Percentiles rank a stretch among this genome's conserved stretches.
Evolutionary conservation across 257 asterid genomes (phyloP).

Genomic region (Nicotiana tabacum): DNA sequence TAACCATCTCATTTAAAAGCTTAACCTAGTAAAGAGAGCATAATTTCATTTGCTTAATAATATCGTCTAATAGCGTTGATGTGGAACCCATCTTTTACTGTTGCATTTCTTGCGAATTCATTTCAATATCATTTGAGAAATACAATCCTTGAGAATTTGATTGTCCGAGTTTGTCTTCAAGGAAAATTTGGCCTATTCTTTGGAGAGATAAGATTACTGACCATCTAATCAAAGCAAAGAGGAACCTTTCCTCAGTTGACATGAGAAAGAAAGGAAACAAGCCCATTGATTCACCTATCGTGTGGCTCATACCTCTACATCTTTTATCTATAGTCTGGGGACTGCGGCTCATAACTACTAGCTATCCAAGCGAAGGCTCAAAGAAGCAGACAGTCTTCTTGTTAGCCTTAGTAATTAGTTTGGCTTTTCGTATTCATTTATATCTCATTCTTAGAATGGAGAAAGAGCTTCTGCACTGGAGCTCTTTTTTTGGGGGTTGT

Average conservation of each 20-base stretch:
- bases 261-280: background rate
- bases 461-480: background rate
- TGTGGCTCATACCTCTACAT: background rate
- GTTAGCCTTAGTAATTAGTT: background rate
- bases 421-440: background rate
- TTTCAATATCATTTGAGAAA: background rate
- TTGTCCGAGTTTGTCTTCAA: background rate
- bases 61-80: background rate
- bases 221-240: background rate
- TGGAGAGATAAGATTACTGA: background rate
- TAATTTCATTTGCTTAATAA: background rate
- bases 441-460: background rate
- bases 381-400: background rate
- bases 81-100: background rate
- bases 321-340: background rate
- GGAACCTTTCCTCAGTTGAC: background rate
- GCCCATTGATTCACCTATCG: background rate
- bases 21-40: background rate
- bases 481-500: background rate
- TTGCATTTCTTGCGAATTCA: background rate
- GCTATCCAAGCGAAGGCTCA: background rate
- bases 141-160: background rate
- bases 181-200: background rate
- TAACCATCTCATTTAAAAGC: background rate
- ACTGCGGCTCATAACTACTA: background rate